These are phyloP conservation scores for Lithospermum erythrorhizon DNA, from an alignment of 257 asterid genomes.

Conservation along the genomic window DNA sequence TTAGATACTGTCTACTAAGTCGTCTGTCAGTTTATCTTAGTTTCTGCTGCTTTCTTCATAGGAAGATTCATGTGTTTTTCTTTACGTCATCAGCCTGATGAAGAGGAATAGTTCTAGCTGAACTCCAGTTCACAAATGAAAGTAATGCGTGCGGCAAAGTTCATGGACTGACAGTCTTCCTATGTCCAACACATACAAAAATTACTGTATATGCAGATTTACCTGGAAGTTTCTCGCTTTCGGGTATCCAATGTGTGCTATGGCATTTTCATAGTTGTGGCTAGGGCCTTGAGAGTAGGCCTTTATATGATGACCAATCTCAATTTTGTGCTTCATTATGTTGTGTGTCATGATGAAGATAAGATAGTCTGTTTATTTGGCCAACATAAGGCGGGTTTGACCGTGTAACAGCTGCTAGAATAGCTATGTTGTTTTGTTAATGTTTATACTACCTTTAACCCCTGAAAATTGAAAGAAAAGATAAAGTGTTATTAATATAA, in stretches of 20 bases:
- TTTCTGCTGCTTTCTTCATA: background rate
- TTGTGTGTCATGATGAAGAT: too few relatives aligned
- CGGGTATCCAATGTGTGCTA: background rate
- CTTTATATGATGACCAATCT: background rate
- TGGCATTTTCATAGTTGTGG: background rate
- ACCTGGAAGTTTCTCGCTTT: background rate
- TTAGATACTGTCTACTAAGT: constrained; percentile 3
- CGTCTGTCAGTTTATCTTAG: background rate
- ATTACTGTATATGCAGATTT: background rate
- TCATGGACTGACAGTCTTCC: background rate
- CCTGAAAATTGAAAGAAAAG: too few relatives aligned
- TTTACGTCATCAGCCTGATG: constrained; percentile 10
- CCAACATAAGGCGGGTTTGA: background rate
- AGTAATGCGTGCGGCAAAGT: background rate
- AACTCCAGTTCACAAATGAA: constrained; percentile 2
- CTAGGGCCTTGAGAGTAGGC: background rate
- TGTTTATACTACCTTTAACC: background rate
- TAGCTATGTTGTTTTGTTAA: background rate
- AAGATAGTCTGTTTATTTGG: background rate
- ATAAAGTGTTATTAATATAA: too few relatives aligned
- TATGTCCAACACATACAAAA: background rate
- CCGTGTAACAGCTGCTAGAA: background rate
- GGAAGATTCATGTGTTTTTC: background rate
- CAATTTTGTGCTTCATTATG: background rate
- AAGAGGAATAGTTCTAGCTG: background rate